Base-by-base conservation (phyloP, 352 stramenopile genomes). In the Phytophthora multivora region DNA sequence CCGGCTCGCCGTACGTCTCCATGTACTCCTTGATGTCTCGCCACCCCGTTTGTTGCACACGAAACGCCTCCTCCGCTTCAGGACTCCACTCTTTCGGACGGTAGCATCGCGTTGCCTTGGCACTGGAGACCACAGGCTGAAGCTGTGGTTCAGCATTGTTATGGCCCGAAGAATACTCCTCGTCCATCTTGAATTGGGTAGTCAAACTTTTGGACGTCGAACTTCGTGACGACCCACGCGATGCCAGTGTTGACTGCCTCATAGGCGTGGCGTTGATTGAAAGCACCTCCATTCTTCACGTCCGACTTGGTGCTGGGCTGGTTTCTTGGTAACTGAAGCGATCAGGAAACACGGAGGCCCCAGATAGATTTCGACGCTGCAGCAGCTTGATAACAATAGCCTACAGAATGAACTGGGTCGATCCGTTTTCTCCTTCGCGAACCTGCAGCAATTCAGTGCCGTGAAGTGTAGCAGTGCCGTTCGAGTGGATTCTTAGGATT, bases 11-110 rank as follows among this genome's bases (percentile, higher is more conserved):
- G 40, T 91, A 90, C 23, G 74, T 86, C 58, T 89, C 77, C 70
- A 84, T 88, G 69, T 94, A 92, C 69, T 92, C 83, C 43, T 90
- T 90, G 42, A 92, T 66, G 47, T 94, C 86, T 5, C 75, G 71
- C 81, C 80, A 92, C 11, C 82, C 83, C 0, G 83, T 76, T 33
- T 91, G 81, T 51, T 92, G 86, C 28, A 92, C 77, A 0, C 83
- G 78, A 39, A 91, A 92, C 0, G 86, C 82, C 75, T 91, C 74
- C 73, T 94, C 81, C 28, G 76, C 83, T 15, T 89, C 77, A 1
- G 69, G 63, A 26, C 63, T 85, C 83, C 86, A 92, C 39, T 89
- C 79, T 43, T 92, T 90, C 0, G 77, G 78, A 19, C 86, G 78
- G 48, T 83, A 80, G 65, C 80, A 90, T 16, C 74, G 73, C 8